Evolutionary conservation across 805 yeast genomes (phyloP), one percentile per base, ranked within the genome.

Genomic region (Jamesozyma jinghongensis): DNA sequence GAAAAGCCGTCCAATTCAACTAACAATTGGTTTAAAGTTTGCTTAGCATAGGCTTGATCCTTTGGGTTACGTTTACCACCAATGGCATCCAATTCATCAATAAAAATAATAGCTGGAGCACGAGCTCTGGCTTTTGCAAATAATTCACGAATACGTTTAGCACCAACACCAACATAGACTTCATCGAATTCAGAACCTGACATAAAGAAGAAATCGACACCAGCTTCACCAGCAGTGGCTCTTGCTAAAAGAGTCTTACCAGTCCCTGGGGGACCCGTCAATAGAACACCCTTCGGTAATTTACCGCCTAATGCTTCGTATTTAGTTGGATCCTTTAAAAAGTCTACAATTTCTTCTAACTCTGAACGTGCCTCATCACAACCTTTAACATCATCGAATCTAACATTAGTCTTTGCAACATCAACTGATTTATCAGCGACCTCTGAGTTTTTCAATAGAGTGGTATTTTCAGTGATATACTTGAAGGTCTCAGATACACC

Each of bases 191-290:
- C 98, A 1, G 96, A 85, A 34, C 97, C 98, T 5, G 95, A 85
- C 97, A 92, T 90, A 65, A 90, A 90, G 65, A 88, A 90, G 59
- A 90, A 90, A 33, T 97, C 97, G 18, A 92, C 97, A 42, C 95
- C 97, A 6, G 98, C 97, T 64, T 90, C 97, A 48, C 97, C 97
- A 8, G 98, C 98, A 27, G 95, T 94, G 22, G 98, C 98, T 53
- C 97, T 78, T 0, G 97, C 97, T 48, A 90, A 74, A 50, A 90
- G 69, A 1, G 98, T 90, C 62, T 90, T 90, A 75, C 98, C 98
- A 5, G 98, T 90, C 66, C 98, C 98, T 32, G 98, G 98, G 30
- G 98, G 98, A 35, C 98, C 98, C 11, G 97, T 92, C 49, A 90
- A 70, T 44, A 92, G 68, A 5, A 92, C 95, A 70, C 99, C 99